Evolutionary conservation across 2,329 filamentous ascomycete species (phyloP), one percentile per base, ranked within the genome.

Genomic region (Podosphaera leucotricha): DNA sequence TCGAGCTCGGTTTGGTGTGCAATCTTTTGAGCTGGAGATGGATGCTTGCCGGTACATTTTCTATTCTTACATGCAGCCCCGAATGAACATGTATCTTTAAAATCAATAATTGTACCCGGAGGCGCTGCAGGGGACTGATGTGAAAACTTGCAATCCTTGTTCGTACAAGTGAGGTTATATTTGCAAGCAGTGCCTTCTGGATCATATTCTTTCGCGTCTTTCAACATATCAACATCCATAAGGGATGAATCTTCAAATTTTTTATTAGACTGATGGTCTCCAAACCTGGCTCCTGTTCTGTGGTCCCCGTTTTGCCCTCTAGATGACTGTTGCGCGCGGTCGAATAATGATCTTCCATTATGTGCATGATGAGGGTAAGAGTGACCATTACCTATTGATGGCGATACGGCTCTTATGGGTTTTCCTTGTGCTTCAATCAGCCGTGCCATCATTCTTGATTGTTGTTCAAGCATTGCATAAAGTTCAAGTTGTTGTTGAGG

Each of bases 61-160:
- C 75, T 71, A 67, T 95, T 98, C 64, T 90, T 92, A 73, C 90
- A 98, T 7, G 85, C 85, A 2, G 76, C 84, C 18, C 85, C 87
- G 54, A 81, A 95, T 16, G 71, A 71, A 64, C 90, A 98, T 16
- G 71, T 67, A 55, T 92, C 84, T 46, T 68, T 72, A 52, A 86
- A 69, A 59, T 95, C 90, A 46, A 95, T 68, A 0, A 76, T 70
- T 2, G 71, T 72, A 22, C 80, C 81, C 2, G 79, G 77, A 2
- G 83, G 80, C 26, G 87, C 86, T 2, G 81, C 85, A 1, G 90
- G 85, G 15, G 86, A 93, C 63, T 94, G 87, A 57, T 98, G 90
- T 16, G 84, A 90, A 59, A 84, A 98, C 51, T 78, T 80, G 64
- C 90, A 98, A 48, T 92, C 82, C 52, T 74, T 75, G 61, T 92